Percentiles rank a stretch among this genome's conserved stretches.
phyloP scores from a whole-genome alignment of 1,284 basidiomycete species.

The Mrakiaceae sp. region DNA sequence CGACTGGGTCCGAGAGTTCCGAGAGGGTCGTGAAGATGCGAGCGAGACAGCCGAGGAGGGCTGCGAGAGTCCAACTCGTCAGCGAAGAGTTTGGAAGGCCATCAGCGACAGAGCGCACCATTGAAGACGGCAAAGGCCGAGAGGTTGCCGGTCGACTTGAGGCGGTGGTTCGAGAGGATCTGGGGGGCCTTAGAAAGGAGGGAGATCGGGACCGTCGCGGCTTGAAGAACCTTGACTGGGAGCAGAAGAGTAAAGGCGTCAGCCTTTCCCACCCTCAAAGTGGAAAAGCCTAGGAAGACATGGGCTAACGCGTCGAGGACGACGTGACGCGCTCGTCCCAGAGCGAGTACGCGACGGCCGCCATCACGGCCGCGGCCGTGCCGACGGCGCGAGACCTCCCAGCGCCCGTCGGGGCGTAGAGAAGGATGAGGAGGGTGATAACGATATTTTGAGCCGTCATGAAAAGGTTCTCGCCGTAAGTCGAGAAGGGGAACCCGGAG shows the following conservation, averaged over 20 bases:
- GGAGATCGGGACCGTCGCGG: conserved; percentile 69
- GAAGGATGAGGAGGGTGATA: conserved; percentile 70
- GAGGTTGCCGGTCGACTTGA: conserved; percentile 73
- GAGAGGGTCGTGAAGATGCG: conserved; percentile 78
- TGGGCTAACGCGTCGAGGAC: conserved; percentile 6
- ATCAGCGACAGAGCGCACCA: conserved; percentile 12
- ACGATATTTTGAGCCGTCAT: conserved; percentile 69
- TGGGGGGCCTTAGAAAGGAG: conserved; percentile 78
- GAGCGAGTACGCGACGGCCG: conserved; percentile 40
- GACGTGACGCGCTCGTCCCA: background rate
- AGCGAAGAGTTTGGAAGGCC: background rate
- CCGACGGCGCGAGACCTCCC: conserved; percentile 1
- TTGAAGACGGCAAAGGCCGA: conserved; percentile 73
- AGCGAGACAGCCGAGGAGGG: conserved; percentile 73
- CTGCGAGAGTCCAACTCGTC: background rate
- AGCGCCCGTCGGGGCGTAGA: conserved; percentile 34
- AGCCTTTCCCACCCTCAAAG: background rate
- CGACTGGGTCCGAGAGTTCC: conserved; percentile 67
- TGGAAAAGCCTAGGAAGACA: background rate
- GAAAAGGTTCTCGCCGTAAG: conserved; percentile 89
- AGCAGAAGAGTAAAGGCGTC: conserved; percentile 10
- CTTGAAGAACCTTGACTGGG: conserved; percentile 50
- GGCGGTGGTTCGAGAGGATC: conserved; percentile 62
- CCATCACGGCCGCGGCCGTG: conserved; percentile 32
- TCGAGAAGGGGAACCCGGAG: conserved; percentile 79